These are phyloP conservation scores for Blastobotrys proliferans DNA, from an alignment of 1,139 yeast genomes.

Conservation along the genomic window DNA sequence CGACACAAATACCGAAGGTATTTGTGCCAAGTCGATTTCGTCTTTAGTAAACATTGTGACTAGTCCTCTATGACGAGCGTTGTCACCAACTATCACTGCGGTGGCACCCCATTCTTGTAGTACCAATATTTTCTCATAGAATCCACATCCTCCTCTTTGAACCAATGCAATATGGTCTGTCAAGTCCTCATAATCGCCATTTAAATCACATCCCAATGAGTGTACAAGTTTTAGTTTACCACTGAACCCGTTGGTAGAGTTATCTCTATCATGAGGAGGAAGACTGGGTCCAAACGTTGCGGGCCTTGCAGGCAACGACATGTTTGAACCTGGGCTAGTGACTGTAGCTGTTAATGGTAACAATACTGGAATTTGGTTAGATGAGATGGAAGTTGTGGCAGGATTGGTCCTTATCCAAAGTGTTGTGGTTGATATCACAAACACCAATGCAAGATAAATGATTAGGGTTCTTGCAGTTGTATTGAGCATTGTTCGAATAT, in stretches of 20 bases:
- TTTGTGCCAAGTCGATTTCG: slow-evolving; percentile 29
- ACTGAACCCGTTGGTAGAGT: slow-evolving; percentile 19
- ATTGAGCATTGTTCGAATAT: no score
- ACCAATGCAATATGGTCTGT: slow-evolving; percentile 36
- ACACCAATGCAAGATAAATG: no score
- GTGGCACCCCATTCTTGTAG: slow-evolving; percentile 39
- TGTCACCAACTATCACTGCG: slow-evolving; percentile 42
- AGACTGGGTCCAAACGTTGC: slow-evolving; percentile 36
- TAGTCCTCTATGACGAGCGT: slow-evolving; percentile 32
- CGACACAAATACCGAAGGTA: slow-evolving; percentile 40
- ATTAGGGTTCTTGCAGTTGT: no score
- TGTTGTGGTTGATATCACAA: neutral
- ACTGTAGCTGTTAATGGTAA: slow-evolving; percentile 30
- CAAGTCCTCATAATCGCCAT: slow-evolving; percentile 21
- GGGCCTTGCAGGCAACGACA: slow-evolving; percentile 33
- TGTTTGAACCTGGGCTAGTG: slow-evolving; percentile 26
- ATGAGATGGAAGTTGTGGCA: neutral
- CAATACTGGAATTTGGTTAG: slow-evolving; percentile 21
- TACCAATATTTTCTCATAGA: slow-evolving; percentile 36
- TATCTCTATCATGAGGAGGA: slow-evolving; percentile 16
- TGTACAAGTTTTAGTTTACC: slow-evolving; percentile 24
- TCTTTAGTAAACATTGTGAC: slow-evolving; percentile 37
- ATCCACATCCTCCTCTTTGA: slow-evolving; percentile 39
- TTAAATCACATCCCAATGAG: slow-evolving; percentile 22
- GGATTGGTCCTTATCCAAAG: neutral